Evolutionary conservation across 306 rosid genomes (phyloP), one percentile per base, ranked within the genome.

Genomic region (Dicorynia guianensis): DNA sequence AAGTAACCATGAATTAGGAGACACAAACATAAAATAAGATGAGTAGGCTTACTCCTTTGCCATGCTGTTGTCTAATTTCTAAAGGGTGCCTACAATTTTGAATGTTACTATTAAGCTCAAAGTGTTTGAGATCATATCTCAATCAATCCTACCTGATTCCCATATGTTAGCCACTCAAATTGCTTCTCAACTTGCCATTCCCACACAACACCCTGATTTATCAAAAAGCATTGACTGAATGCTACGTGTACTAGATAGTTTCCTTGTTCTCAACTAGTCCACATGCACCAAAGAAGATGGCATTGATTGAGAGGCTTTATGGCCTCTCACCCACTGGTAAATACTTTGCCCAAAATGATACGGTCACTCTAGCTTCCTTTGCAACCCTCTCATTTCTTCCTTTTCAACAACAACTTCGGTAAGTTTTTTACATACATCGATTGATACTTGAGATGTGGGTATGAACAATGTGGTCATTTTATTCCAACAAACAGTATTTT

Each of bases 101-200:
- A 70, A 78, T 9, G 82, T 43, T 9, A 77, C 72, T 5, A 52
- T 70, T 40, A 77, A 70, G 14, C 77, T 78, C 67, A 70, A 78
- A 11, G 30, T 78, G 49, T 63, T 70, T 30, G 82, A 70, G 7
- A 52, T 30, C 13, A 49, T 78, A 1, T 44, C 76, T 0, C 20
- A 35, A 38, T 53, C 18, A 19, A 35, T 15, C 9, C 38, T 50
- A 2, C 7, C 14, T 4, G 58, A 25, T 3, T 17, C 3, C 5
- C 59, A 18, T 42, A 18, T 67, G 54, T 59, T 76, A 5, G 38
- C 53, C 14, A 10, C 76, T 19, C 63, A 77, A 58, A 59, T 68
- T 15, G 76, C 76, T 3, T 68, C 76, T 38, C 44, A 48, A 1
- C 63, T 77, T 25, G 30, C 30, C 30, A 25, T 25, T 68, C 75